Evolutionary conservation across 352 stramenopile species (phyloP).

Genomic region (Globisporangium echinulatum): DNA sequence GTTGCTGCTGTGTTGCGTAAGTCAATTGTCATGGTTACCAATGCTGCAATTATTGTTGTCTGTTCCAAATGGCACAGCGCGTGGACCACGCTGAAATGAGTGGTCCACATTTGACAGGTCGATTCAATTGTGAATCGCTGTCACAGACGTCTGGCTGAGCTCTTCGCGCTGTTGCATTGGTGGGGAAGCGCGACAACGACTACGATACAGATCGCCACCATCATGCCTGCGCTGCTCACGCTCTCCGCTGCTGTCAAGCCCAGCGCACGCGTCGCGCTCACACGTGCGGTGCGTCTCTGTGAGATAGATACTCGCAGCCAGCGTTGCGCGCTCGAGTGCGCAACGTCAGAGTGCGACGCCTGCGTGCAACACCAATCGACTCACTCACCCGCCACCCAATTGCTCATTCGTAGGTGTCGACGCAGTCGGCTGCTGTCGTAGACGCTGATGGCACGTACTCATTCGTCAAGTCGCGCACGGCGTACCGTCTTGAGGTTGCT

Average conservation of each 20-base stretch:
- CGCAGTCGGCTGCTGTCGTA: conserved; percentile 6
- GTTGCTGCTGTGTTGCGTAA: no score
- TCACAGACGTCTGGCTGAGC: conserved; percentile 4
- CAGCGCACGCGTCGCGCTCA: conserved; percentile 15
- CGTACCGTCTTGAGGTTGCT: conserved; percentile 65
- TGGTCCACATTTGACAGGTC: neutral
- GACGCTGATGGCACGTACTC: conserved; percentile 47
- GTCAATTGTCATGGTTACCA: no score
- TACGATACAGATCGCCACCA: conserved; percentile 6
- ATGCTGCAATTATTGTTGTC: no score
- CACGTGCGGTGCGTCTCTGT: conserved; percentile 23
- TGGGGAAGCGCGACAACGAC: conserved; percentile 5
- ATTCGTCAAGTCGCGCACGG: conserved; percentile 63
- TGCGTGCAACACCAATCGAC: neutral
- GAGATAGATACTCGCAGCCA: neutral
- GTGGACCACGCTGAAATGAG: no score
- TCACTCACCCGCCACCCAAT: neutral
- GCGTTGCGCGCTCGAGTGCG: neutral
- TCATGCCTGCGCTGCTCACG: conserved; percentile 28
- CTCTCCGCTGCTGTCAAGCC: conserved; percentile 15
- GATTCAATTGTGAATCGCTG: neutral
- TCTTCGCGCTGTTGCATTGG: conserved; percentile 2
- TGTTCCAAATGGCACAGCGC: no score
- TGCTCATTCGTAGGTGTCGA: conserved; percentile 5
- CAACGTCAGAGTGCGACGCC: neutral